A percentile compares a stretch with the other conserved stretches of the same genome.
Conservation (phyloP, 192 early-diverging fungal species). For the Coemansia asiatica region DNA sequence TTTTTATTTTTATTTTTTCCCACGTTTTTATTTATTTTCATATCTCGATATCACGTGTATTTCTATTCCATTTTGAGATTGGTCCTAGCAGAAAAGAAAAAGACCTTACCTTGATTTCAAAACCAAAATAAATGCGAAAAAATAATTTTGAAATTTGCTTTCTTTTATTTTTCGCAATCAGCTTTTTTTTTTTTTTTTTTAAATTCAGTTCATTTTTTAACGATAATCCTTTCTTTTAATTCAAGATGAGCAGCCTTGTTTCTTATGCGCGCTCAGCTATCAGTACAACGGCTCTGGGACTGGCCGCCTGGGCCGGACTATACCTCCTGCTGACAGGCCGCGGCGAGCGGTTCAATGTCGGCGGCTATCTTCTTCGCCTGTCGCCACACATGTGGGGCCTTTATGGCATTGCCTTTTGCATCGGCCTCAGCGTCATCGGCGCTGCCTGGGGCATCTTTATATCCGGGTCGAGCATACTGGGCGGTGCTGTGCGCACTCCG, state of each 20-base stretch:
- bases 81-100: too few relatives aligned
- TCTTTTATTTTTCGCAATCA: too few relatives aligned
- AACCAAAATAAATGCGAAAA: too few relatives aligned
- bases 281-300: constrained; percentile 4
- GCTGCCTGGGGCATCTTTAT: constrained; percentile 98
- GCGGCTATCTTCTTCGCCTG: constrained; percentile 70
- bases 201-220: too few relatives aligned
- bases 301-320: constrained; percentile 57
- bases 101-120: too few relatives aligned
- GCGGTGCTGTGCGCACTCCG: constrained; percentile 85
- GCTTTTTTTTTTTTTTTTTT: too few relatives aligned
- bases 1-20: too few relatives aligned
- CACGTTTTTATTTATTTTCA: too few relatives aligned
- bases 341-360: constrained; percentile 86
- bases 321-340: constrained; percentile 87
- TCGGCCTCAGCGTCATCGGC: constrained; percentile 86
- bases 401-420: constrained; percentile 79
- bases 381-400: constrained; percentile 90
- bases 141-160: too few relatives aligned
- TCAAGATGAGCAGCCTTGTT: constrained; percentile 10
- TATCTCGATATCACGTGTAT: too few relatives aligned
- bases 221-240: too few relatives aligned
- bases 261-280: constrained; percentile 28
- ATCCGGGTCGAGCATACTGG: constrained; percentile 85
- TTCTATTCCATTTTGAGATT: too few relatives aligned